Percentiles rank a stretch among this genome's conserved stretches.
These are phyloP conservation scores for Trichoderma aggressivum DNA, from an alignment of 2,329 filamentous ascomycete genomes.

Conservation along the genomic window DNA sequence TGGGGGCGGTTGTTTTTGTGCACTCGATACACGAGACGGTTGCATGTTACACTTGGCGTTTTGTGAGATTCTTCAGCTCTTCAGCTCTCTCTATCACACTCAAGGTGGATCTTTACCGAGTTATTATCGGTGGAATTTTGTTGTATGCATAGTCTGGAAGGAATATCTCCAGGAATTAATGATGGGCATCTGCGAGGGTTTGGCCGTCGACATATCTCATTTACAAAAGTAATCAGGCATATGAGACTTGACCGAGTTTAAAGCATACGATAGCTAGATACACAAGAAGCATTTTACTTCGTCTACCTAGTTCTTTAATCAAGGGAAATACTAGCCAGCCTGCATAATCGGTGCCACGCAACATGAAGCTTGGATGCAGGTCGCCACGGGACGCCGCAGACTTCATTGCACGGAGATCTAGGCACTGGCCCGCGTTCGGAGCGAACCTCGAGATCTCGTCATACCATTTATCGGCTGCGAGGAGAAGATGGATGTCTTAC, in stretches of 20 bases:
- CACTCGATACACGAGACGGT: constrained; percentile 21
- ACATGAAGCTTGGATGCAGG: not conserved
- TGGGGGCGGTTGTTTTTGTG: constrained; percentile 24
- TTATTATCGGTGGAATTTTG: not conserved
- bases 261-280: not conserved
- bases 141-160: not conserved
- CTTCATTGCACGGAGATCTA: not conserved
- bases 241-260: not conserved
- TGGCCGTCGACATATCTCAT: not conserved
- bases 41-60: constrained; percentile 30
- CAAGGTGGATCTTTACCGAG: not conserved
- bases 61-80: constrained; percentile 20
- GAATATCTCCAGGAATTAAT: not conserved
- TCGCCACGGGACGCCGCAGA: not conserved
- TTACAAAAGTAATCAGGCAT: not conserved
- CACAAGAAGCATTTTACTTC: not conserved
- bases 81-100: not conserved
- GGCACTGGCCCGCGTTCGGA: not conserved
- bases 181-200: not conserved
- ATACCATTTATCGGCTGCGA: not conserved
- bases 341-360: not conserved
- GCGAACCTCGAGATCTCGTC: not conserved
- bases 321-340: not conserved
- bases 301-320: not conserved
- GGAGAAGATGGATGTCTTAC: not conserved